A percentile compares a stretch with the other conserved stretches of the same genome.
Evolutionary conservation across 352 stramenopile genomes (phyloP).

Genomic region (Globisporangium carolinianum): DNA sequence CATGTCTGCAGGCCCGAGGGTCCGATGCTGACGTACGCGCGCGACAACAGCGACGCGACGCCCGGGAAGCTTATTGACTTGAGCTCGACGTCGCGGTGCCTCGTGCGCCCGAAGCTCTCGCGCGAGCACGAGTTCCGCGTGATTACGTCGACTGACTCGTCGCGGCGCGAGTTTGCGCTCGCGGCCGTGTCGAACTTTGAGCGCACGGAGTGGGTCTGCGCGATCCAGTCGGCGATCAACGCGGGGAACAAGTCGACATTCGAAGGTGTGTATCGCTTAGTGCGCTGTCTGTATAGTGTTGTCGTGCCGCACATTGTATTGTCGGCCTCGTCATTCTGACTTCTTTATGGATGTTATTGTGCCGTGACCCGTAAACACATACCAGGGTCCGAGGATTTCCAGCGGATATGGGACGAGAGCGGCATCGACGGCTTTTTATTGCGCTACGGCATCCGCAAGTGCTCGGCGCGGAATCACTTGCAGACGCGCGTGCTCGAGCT

Average conservation of each 20-base stretch:
- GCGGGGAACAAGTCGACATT: conserved; percentile 71
- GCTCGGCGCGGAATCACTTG: conserved; percentile 67
- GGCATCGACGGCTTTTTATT: conserved; percentile 79
- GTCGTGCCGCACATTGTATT: neutral
- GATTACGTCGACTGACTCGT: conserved; percentile 66
- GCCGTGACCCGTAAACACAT: no score
- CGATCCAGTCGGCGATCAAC: conserved; percentile 79
- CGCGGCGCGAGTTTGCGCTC: conserved; percentile 54
- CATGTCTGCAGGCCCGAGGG: conserved; percentile 39
- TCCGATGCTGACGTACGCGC: conserved; percentile 71
- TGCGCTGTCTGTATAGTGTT: neutral
- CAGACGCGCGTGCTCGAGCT: conserved; percentile 81
- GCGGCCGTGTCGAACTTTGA: conserved; percentile 67
- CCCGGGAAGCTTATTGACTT: conserved; percentile 66
- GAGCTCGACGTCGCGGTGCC: conserved; percentile 66
- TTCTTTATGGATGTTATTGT: no score
- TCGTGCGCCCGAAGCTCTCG: conserved; percentile 43
- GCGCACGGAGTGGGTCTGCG: conserved; percentile 75
- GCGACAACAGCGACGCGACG: conserved; percentile 44
- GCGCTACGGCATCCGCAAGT: conserved; percentile 79
- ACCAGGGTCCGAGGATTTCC: conserved; percentile 37
- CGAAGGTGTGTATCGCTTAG: conserved; percentile 23
- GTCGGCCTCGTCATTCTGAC: no score
- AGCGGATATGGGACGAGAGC: conserved; percentile 70
- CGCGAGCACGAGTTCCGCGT: conserved; percentile 77